Conservation (phyloP, 2,329 filamentous ascomycete genomes). For the Exophiala sideris region DNA sequence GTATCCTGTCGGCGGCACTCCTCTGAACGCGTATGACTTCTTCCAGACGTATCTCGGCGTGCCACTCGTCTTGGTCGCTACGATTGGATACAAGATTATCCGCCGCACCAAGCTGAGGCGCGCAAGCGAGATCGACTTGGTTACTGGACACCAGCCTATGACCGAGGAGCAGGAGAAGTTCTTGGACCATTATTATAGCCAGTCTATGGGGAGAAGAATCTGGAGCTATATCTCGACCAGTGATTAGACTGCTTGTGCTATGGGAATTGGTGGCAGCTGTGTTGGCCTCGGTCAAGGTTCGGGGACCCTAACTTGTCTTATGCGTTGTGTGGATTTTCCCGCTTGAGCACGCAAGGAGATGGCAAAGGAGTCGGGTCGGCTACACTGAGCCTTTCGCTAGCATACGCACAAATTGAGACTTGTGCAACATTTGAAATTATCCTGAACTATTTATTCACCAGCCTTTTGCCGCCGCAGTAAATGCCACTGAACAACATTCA, state of each 20-base stretch:
- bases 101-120: background rate
- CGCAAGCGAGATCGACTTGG: background rate
- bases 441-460: too few species aligned
- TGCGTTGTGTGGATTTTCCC: too few species aligned
- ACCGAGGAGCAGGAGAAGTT: constrained; percentile 3
- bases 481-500: constrained; percentile 38
- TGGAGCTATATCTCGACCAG: constrained; percentile 3
- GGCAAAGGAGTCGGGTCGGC: too few species aligned
- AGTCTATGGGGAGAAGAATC: background rate
- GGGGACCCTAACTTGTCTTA: background rate
- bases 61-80: background rate
- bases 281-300: background rate
- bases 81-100: constrained; percentile 1
- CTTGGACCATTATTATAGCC: constrained; percentile 1
- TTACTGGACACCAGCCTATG: background rate
- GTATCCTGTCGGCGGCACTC: background rate
- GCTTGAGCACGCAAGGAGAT: too few species aligned
- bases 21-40: background rate
- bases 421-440: too few species aligned
- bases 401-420: too few species aligned
- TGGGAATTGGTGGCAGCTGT: background rate
- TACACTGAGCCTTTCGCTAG: too few species aligned
- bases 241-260: background rate
- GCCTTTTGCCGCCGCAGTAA: constrained; percentile 16
- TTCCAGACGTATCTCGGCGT: background rate